Evolutionary conservation across 78 protist species (phyloP), one percentile per base, ranked within the genome.

Genomic region (Dictyostelium intermedium): DNA sequence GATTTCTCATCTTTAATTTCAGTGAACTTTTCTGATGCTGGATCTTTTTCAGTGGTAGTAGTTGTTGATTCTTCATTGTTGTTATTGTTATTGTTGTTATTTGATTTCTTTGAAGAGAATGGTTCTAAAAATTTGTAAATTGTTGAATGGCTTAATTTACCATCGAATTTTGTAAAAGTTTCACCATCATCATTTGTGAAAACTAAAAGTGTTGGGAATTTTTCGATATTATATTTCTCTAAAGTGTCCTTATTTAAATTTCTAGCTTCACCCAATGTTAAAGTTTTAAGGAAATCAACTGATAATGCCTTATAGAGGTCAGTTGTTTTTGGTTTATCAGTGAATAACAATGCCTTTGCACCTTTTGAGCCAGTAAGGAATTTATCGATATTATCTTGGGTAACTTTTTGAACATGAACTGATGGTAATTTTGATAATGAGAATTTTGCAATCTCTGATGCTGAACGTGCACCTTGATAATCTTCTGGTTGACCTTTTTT

Each of bases 221-320:
- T n/a, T 1, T 18, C 32, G 34, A 87, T 23, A 63, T 41, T 23
- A 23, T 37, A 87, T 43, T 79, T 77, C 30, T 87, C 82, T 6
- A 72, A n/a, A 5, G 70, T 35, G n/a, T 79, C 85, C 39, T 77
- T 25, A 16, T 43, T 25, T 5, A 83, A 13, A n/a, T 53, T 37
- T 23, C 61, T 61, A 25, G 56, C 35, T 47, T 92, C 96, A 34
- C 78, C 92, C 7, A 95, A 47, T 72, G 87, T 73, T 30, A 95
- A 37, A 4, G 84, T 32, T 27, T 80, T 18, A n/a, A 63, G 87
- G 97, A 78, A 95, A 30, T 91, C 95, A 11, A 85, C 39, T 4
- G 97, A 89, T 18, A 95, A 72, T 23, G 94, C 95, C 39, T 95
- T 95, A 74, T 84, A 95, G 85, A 95, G 83, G 30, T 76, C 85